Evolutionary conservation across 805 yeast genomes (phyloP), one percentile per base, ranked within the genome.

Genomic region (Phaffomyces opuntiae): DNA sequence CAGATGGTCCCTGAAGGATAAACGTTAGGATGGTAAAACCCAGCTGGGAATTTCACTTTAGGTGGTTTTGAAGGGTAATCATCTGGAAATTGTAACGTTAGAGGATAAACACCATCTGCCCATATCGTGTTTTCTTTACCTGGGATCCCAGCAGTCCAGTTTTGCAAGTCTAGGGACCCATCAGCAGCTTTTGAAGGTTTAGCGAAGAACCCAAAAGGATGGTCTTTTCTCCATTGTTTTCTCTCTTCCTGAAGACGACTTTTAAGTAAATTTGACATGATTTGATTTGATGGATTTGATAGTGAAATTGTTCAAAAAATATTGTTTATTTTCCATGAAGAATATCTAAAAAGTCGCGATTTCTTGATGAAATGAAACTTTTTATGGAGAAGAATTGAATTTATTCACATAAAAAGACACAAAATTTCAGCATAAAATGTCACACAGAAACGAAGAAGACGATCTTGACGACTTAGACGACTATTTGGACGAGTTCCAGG

Each of bases 11-110:
- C 99, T 46, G 96, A 86, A 1, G 99, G 99, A 58, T 93, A 93
- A 9, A 93, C 91, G 59, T 93, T 93, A 12, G 99, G 99, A 65
- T 93, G 99, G 67, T 89, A 93, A 58, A 93, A 93, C 0, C 85
- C 87, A 3, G 81, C 77, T 3, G 96, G 96, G 54, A 93, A 89
- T 66, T 77, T 80, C 47, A 95, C 89, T 59, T 88, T 89, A 37
- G 98, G 98, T 1, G 99, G 99, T 63, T 91, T 91, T 8, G 96
- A 84, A 3, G 99, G 99, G 61, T 88, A 93, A 50, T 91, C 98
- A 44, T 81, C 85, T 1, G 96, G 88, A 65, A 93, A 93, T 9
- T 72, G 66, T 34, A 93, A 80, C 3, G 89, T 79, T 35, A 93
- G 70, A 13, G 96, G 96, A 62, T 80, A 93, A 0, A 83, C 78